Conservation (phyloP, 139 green algal species). For the Astrephomene gubernaculifera region DNA sequence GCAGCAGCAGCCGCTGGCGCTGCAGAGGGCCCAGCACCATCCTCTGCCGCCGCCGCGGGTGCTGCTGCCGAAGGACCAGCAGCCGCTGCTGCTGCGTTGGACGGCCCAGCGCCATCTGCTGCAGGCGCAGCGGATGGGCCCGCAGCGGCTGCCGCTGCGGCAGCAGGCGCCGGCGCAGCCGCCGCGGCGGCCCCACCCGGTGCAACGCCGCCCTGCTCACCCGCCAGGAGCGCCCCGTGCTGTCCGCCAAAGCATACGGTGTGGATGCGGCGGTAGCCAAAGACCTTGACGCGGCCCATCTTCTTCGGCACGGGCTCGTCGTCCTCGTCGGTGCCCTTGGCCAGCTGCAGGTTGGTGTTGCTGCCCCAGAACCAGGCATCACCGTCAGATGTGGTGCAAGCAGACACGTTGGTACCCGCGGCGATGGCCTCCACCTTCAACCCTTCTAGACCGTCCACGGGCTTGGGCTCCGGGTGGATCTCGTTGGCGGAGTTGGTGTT, state of each 20-base stretch:
- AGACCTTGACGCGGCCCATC: constrained; percentile 64
- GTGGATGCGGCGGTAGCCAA: constrained; percentile 60
- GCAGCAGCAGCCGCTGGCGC: neutral
- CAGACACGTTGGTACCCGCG: constrained; percentile 77
- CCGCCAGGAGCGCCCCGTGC: constrained; percentile 75
- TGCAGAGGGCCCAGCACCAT: neutral
- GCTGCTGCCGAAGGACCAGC: neutral
- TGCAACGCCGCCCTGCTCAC: constrained; percentile 10
- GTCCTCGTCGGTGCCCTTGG: constrained; percentile 82
- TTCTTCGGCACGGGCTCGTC: constrained; percentile 72
- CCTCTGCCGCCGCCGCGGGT: neutral
- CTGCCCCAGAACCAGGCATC: constrained; percentile 81
- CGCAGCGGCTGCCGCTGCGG: neutral
- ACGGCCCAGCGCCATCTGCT: constrained; percentile 4
- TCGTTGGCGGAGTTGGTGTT: constrained; percentile 61
- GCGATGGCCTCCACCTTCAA: constrained; percentile 44
- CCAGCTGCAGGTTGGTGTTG: constrained; percentile 84
- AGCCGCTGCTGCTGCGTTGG: too few species aligned
- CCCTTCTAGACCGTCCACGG: constrained; percentile 65
- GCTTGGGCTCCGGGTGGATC: constrained; percentile 32
- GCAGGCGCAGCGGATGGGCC: too few species aligned
- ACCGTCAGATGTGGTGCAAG: constrained; percentile 61
- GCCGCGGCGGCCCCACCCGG: neutral
- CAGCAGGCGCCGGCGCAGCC: neutral
- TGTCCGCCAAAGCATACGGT: constrained; percentile 83